Evolutionary conservation across 345 rosid species (phyloP).

Genomic region (Bretschneidera sinensis): DNA sequence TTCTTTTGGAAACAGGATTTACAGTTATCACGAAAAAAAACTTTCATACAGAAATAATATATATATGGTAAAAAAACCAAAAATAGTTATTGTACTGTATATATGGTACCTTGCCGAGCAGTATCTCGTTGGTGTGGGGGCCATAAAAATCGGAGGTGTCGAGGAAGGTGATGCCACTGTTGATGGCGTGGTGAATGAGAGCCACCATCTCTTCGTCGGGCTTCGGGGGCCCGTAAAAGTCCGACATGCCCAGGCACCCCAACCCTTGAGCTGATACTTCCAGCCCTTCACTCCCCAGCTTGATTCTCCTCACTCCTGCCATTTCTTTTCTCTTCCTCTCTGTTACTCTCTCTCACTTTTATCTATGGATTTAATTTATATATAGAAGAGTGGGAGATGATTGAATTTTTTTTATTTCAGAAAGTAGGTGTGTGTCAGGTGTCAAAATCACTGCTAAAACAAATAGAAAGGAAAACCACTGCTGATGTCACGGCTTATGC

Average conservation of each 20-base stretch:
- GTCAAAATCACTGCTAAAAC: too few relatives aligned
- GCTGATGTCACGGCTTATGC: too few relatives aligned
- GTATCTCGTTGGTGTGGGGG: conserved; percentile 39
- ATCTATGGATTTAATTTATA: too few relatives aligned
- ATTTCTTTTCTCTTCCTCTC: conserved; percentile 10
- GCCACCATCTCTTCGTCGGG: conserved; percentile 31
- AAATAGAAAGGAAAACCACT: too few relatives aligned
- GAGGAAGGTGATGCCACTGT: conserved; percentile 35
- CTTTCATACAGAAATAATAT: too few relatives aligned
- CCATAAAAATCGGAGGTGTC: conserved; percentile 47
- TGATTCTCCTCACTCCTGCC: conserved; percentile 22
- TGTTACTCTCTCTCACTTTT: background rate
- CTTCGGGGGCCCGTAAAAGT: conserved; percentile 34
- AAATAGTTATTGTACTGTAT: too few relatives aligned
- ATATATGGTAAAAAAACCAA: too few relatives aligned
- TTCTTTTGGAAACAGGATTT: too few relatives aligned
- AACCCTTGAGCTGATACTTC: conserved; percentile 42
- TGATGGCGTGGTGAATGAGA: conserved; percentile 34
- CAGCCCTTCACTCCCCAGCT: conserved; percentile 25
- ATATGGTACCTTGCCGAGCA: conserved; percentile 42
- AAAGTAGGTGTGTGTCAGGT: too few relatives aligned
- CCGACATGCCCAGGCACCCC: conserved; percentile 50
- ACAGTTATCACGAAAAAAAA: too few relatives aligned
- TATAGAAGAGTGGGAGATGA: background rate
- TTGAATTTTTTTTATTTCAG: too few relatives aligned